Percentiles rank a stretch among this genome's conserved stretches.
These are phyloP conservation scores for Cladosporium cucumerinum DNA, from an alignment of 2,329 filamentous ascomycete species.

Conservation along the genomic window DNA sequence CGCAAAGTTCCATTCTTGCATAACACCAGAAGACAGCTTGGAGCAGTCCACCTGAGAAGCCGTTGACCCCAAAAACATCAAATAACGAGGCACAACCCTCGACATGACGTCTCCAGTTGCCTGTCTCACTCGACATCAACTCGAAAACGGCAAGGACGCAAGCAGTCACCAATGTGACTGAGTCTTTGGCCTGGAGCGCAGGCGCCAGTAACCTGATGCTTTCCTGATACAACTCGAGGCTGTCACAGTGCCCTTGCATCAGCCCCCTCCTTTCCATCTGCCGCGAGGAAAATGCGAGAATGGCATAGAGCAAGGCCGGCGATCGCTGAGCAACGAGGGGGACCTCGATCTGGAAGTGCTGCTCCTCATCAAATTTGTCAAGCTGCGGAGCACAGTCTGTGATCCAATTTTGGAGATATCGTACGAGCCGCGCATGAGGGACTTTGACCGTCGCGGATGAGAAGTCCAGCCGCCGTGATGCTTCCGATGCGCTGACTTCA, in stretches of 20 bases:
- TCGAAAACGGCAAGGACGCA: slow-evolving; percentile 45
- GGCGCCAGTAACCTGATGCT: slow-evolving; percentile 42
- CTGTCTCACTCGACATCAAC: slow-evolving; percentile 43
- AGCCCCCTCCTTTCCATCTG: slow-evolving; percentile 31
- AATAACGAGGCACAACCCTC: slow-evolving; percentile 53
- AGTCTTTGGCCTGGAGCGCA: slow-evolving; percentile 39
- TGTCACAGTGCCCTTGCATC: slow-evolving; percentile 39
- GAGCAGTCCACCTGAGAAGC: slow-evolving; percentile 47
- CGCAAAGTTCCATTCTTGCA: slow-evolving; percentile 48
- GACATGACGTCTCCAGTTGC: slow-evolving; percentile 51
- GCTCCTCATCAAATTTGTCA: slow-evolving; percentile 52
- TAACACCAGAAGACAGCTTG: slow-evolving; percentile 57
- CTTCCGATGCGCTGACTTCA: not conserved
- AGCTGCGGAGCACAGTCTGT: slow-evolving; percentile 33
- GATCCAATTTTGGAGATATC: slow-evolving; percentile 9
- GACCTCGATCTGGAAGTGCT: slow-evolving; percentile 49
- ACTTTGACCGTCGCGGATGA: not conserved
- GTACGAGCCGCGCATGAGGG: slow-evolving; percentile 2
- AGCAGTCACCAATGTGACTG: slow-evolving; percentile 42
- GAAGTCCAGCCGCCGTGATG: not conserved
- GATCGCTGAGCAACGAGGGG: slow-evolving; percentile 45
- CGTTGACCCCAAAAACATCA: slow-evolving; percentile 47
- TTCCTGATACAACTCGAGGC: slow-evolving; percentile 50
- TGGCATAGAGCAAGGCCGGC: slow-evolving; percentile 44
- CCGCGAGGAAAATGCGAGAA: slow-evolving; percentile 51